Percentiles rank a stretch among this genome's conserved stretches.
phyloP scores from a whole-genome alignment of 2,329 filamentous ascomycete genomes.

The Colletotrichum truncatum region DNA sequence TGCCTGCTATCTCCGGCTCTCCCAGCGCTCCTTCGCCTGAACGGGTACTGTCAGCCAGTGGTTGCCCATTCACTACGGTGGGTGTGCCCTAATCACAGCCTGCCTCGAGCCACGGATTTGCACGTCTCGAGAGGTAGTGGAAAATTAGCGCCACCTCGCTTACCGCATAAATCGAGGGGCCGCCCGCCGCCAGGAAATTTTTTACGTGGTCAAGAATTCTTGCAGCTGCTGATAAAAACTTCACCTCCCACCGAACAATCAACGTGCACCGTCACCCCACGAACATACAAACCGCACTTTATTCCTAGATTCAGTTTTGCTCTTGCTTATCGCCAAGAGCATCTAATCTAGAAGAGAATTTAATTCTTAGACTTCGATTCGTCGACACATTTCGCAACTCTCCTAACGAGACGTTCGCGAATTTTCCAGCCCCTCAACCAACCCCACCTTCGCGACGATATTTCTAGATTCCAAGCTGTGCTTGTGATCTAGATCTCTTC shows the following conservation, averaged over 20 bases:
- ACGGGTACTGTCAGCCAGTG: background rate
- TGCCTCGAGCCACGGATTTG: too few species aligned
- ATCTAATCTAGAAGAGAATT: constrained; percentile 52
- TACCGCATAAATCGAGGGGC: constrained; percentile 31
- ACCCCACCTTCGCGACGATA: constrained; percentile 32
- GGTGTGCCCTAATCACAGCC: constrained; percentile 31
- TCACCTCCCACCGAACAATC: constrained; percentile 36
- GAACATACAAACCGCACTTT: constrained; percentile 31
- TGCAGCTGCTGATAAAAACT: constrained; percentile 32
- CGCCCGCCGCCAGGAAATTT: constrained; percentile 43
- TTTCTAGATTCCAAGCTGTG: constrained; percentile 78
- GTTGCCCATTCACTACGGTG: constrained; percentile 12
- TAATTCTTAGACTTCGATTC: constrained; percentile 40
- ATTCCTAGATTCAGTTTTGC: constrained; percentile 52
- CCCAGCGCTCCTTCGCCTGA: constrained; percentile 1
- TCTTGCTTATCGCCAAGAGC: constrained; percentile 56
- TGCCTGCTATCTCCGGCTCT: constrained; percentile 16
- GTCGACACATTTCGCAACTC: constrained; percentile 34
- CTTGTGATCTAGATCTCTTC: constrained; percentile 78
- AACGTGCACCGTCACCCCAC: constrained; percentile 39
- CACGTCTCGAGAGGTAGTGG: too few species aligned
- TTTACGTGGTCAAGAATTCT: constrained; percentile 38
- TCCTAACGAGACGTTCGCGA: constrained; percentile 39
- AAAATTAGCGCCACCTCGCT: constrained; percentile 29
- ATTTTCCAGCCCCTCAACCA: constrained; percentile 46